Percentiles rank a stretch among this genome's conserved stretches.
These are phyloP conservation scores for Magnolia kwangsiensis DNA, from an alignment of 164 flowering plant genomes.

Conservation along the genomic window DNA sequence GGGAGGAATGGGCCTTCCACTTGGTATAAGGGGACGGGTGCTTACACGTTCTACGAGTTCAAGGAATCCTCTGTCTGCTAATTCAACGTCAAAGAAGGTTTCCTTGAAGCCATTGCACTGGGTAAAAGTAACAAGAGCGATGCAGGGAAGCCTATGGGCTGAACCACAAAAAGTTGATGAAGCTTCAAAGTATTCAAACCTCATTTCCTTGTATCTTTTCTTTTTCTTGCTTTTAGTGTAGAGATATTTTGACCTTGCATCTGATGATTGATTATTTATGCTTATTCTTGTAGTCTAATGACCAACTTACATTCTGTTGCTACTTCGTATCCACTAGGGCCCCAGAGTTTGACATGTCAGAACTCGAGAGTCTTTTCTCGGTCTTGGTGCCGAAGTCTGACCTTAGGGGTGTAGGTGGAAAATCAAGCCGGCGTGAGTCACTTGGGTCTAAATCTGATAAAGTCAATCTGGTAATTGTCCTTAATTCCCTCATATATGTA, in stretches of 20 bases:
- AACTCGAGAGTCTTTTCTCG: slow-evolving; percentile 87
- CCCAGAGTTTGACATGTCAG: slow-evolving; percentile 92
- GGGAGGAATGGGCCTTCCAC: slow-evolving; percentile 27
- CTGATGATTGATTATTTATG: background rate
- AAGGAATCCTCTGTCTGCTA: slow-evolving; percentile 21
- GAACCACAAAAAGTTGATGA: slow-evolving; percentile 79
- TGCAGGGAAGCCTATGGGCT: slow-evolving; percentile 91
- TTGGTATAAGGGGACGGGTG: slow-evolving; percentile 40
- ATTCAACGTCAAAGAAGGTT: slow-evolving; percentile 31
- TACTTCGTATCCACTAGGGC: slow-evolving; percentile 47
- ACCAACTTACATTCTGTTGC: slow-evolving; percentile 1
- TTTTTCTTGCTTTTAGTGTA: background rate
- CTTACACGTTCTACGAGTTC: slow-evolving; percentile 40
- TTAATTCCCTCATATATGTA: background rate
- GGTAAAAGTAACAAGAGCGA: slow-evolving; percentile 83
- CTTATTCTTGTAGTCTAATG: background rate
- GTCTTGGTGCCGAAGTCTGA: slow-evolving; percentile 63
- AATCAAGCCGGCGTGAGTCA: slow-evolving; percentile 47
- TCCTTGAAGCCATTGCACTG: slow-evolving; percentile 81
- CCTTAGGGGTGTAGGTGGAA: slow-evolving; percentile 37
- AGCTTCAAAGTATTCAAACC: slow-evolving; percentile 48
- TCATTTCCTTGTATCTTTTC: background rate
- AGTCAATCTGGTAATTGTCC: slow-evolving; percentile 78
- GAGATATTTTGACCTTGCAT: background rate
- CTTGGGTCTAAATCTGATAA: slow-evolving; percentile 61